A percentile compares a stretch with the other conserved stretches of the same genome.
Evolutionary conservation across 495 filamentous ascomycete genomes (phyloP).

Genomic region (Tuber microsphaerosporum): DNA sequence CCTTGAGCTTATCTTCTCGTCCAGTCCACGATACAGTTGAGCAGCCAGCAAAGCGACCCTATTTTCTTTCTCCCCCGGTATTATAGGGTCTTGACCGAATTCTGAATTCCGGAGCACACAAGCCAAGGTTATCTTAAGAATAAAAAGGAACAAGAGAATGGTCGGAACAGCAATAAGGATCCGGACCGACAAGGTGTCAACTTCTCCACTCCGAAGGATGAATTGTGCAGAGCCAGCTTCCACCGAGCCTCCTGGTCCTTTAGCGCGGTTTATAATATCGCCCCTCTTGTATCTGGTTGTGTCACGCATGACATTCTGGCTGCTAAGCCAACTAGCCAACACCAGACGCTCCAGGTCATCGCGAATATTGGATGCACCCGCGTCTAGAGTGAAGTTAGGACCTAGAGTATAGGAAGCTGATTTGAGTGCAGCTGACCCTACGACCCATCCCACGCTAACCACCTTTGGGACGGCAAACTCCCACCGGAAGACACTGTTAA

Average conservation of each 20-base stretch:
- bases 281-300: neutral
- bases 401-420: neutral
- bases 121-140: neutral
- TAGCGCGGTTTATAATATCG: neutral
- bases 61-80: too few species aligned
- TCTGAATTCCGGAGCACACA: neutral
- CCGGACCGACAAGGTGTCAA: neutral
- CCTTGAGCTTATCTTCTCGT: too few species aligned
- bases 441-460: neutral
- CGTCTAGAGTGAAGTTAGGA: neutral
- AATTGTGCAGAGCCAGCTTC: neutral
- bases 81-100: too few species aligned
- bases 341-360: neutral
- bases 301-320: neutral
- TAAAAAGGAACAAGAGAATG: neutral
- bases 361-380: neutral
- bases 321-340: neutral
- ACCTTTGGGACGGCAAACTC: neutral
- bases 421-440: neutral
- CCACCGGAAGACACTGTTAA: fast-evolving
- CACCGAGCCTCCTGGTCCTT: neutral
- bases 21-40: neutral
- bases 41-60: neutral
- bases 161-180: neutral
- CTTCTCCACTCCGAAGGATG: neutral